Conservation (phyloP, 1,139 yeast genomes). For the Pichia sp. region DNA sequence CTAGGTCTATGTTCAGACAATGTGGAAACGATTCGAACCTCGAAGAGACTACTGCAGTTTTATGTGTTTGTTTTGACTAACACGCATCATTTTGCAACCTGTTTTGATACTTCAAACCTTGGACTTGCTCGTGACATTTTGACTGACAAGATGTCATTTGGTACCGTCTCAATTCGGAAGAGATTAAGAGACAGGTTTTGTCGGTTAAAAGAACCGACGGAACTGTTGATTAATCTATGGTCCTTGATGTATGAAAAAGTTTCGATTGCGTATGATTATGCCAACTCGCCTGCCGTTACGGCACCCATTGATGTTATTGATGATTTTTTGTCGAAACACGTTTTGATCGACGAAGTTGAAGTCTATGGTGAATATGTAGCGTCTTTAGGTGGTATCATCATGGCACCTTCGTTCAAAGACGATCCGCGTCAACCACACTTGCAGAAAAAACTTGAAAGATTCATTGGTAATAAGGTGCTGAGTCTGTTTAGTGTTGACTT, state of each 20-base stretch:
- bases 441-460: slow-evolving; percentile 16
- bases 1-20: slow-evolving; percentile 21
- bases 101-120: slow-evolving; percentile 30
- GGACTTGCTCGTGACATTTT: slow-evolving; percentile 43
- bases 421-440: slow-evolving; percentile 19
- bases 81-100: slow-evolving; percentile 22
- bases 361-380: slow-evolving; percentile 25
- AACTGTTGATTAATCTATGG: slow-evolving; percentile 57
- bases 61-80: slow-evolving; percentile 17
- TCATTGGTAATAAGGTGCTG: slow-evolving; percentile 18
- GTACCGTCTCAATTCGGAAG: slow-evolving; percentile 71
- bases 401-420: slow-evolving; percentile 18
- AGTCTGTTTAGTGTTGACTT: slow-evolving; percentile 19
- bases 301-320: slow-evolving; percentile 16
- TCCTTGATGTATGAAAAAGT: slow-evolving; percentile 39
- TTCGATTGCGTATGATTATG: slow-evolving; percentile 11
- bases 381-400: slow-evolving; percentile 25
- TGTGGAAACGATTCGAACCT: slow-evolving; percentile 20
- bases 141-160: slow-evolving; percentile 61
- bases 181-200: slow-evolving; percentile 48
- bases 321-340: slow-evolving; percentile 22
- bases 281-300: slow-evolving; percentile 13
- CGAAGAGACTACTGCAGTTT: slow-evolving; percentile 17
- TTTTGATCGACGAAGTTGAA: slow-evolving; percentile 10
- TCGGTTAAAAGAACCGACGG: slow-evolving; percentile 50